These are phyloP conservation scores for Zygoascus ofunaensis DNA, from an alignment of 805 yeast genomes.

Conservation along the genomic window DNA sequence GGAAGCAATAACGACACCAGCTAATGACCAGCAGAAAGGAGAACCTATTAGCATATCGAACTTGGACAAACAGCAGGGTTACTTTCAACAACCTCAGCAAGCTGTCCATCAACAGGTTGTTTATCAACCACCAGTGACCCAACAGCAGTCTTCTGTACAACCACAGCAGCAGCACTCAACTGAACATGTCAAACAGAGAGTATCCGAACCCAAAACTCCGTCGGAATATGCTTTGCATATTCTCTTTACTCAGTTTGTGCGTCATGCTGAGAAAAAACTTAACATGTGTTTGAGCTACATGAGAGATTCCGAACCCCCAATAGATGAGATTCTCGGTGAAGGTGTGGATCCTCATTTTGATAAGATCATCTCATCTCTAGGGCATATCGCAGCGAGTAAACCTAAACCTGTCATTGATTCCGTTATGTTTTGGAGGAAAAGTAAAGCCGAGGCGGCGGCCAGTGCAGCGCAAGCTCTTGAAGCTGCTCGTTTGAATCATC, in stretches of 20 bases:
- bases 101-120: no score
- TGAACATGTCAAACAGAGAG: not conserved
- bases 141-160: no score
- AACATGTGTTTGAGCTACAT: slow-evolving; percentile 61
- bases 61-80: no score
- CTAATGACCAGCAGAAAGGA: no score
- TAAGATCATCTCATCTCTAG: slow-evolving; percentile 73
- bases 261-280: slow-evolving; percentile 84
- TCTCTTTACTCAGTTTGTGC: slow-evolving; percentile 84
- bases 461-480: slow-evolving; percentile 40
- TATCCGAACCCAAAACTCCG: slow-evolving; percentile 20
- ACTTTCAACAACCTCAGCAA: no score
- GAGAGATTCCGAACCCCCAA: slow-evolving; percentile 64
- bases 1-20: no score
- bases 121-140: no score
- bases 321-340: slow-evolving; percentile 66
- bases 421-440: slow-evolving; percentile 96
- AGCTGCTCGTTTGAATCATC: not conserved
- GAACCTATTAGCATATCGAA: no score
- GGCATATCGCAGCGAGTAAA: slow-evolving; percentile 79
- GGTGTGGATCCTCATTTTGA: slow-evolving; percentile 86
- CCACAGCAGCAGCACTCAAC: not conserved
- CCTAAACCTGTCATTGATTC: slow-evolving; percentile 96
- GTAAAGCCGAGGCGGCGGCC: slow-evolving; percentile 79
- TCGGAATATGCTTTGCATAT: slow-evolving; percentile 89